Base-by-base conservation (phyloP, 345 rosid genomes). In the Gynandropsis gynandra region DNA sequence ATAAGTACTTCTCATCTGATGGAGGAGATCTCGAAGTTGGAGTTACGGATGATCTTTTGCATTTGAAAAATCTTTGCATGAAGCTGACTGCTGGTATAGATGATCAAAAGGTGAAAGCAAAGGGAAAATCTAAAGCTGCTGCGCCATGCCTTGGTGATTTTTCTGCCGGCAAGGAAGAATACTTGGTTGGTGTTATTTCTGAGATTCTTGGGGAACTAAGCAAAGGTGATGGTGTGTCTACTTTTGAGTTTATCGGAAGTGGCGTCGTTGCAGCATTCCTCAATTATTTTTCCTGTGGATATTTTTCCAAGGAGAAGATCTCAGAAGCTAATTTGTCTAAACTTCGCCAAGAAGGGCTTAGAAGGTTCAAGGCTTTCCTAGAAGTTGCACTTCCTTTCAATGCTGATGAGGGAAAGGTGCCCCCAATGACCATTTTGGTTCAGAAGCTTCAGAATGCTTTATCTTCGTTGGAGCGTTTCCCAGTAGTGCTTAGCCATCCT, bases 361-460 rank as follows among this genome's bases (percentile, higher is more conserved):
- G 62, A 76, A 79, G 99, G 67, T 85, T 80, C 18, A 88, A 77
- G 69, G 80, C 80, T 31, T 93, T 93, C 69, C 71, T 88, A 21
- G 61, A 75, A 44, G 67, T 81, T 46, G 85, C 99, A 19, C 96
- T 93, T 72, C 85, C 96, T 56, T 73, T 60, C 40, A 65, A 61
- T 47, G 62, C 61, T 50, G 75, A 69, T 61, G 89, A 65, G 42
- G 74, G 71, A 50, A 62, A 59, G 69, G 63, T 40, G 34, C 68
- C 83, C 62, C 78, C 92, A 18, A 76, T 93, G 96, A 65, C 89
- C 45, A 80, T 89, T 55, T 69, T 93, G 62, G 77, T 85, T 72
- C 96, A 88, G 81, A 93, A 93, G 73, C 99, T 93, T 70, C 99
- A 93, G 70, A 78, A 82, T 78, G 94, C 97, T 50, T 63, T 93